Evolutionary conservation across 768 basidiomycete species (phyloP).

Genomic region (Asterophora parasitica): DNA sequence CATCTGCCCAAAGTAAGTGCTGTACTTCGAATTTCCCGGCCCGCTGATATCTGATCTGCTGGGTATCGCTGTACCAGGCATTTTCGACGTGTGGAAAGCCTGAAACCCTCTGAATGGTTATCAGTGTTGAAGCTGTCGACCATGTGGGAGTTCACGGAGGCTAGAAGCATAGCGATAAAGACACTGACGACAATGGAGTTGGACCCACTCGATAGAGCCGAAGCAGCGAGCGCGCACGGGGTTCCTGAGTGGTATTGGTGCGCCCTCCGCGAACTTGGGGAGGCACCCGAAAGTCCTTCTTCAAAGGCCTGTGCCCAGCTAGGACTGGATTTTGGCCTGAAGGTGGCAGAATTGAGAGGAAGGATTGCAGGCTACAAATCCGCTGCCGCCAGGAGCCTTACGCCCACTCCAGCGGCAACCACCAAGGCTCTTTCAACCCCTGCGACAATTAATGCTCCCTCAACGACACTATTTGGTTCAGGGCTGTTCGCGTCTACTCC

Average conservation of each 20-base stretch:
- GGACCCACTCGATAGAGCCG: constrained; percentile 21
- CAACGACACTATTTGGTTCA: no score
- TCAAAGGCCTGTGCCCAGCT: constrained; percentile 19
- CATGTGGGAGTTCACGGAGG: constrained; percentile 29
- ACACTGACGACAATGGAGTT: constrained; percentile 16
- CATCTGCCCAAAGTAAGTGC: constrained; percentile 24
- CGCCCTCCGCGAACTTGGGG: constrained; percentile 17
- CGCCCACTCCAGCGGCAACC: no score
- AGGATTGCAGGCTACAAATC: no score
- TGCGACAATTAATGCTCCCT: no score
- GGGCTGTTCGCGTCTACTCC: no score
- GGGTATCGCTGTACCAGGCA: not conserved
- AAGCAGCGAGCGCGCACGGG: constrained; percentile 20
- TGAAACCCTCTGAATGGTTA: constrained; percentile 23
- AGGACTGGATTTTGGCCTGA: constrained; percentile 18
- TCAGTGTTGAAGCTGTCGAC: constrained; percentile 29
- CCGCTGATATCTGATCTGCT: not conserved
- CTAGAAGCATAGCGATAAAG: constrained; percentile 23
- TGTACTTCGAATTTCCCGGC: not conserved
- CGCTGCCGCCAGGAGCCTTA: no score
- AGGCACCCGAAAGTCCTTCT: constrained; percentile 15
- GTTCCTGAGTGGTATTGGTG: constrained; percentile 26
- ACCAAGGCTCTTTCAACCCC: no score
- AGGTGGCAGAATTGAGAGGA: constrained; percentile 11
- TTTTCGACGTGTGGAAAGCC: not conserved